Evolutionary conservation across 805 yeast species (phyloP), one percentile per base, ranked within the genome.

Genomic region (Candida adriatica): DNA sequence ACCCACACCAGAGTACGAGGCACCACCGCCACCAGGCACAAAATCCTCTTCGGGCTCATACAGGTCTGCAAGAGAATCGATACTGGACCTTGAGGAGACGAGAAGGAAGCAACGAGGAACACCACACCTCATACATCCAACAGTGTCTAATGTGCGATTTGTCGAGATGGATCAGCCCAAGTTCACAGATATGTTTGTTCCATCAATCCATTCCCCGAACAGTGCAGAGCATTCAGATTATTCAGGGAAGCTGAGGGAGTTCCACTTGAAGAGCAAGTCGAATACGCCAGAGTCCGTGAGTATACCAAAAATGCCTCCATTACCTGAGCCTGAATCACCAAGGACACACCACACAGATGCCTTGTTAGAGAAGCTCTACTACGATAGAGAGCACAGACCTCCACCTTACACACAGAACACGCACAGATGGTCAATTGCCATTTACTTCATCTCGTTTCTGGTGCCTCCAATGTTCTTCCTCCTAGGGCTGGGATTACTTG

Each of bases 381-480:
- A 35, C 24, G 43, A 43, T 8, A 39, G 51, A 13, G 27, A 18
- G 2, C 18, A 33, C 32, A 24, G 37, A 18, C 31, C 40, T 6
- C 21, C 16, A 21, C 18, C 24, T 18, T 20, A 33, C 22, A 24
- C 18, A 25, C 38, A 22, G n/a, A 16, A 31, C 13, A 19, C 43
- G 27, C 10, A 30, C 19, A 6, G 11, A 10, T 20, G 19, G 14
- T 21, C 31, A 8, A 32, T 31, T 35, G 9, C 22, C 16, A 14
- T 26, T 8, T 49, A 35, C 31, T 19, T 37, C 13, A 15, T 49
- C 7, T 37, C 53, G 6, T 51, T 51, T 22, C 2, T 46, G 4
- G 30, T 51, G 3, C 54, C 56, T 13, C 55, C 56, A 13, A 30
- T 49, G 39, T 51, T 49, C 34, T 51, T 51, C 46, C 43, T 51